A percentile compares a stretch with the other conserved stretches of the same genome.
Conservation (phyloP, 148 eudicot species). For the Chenopodium berlandieri region DNA sequence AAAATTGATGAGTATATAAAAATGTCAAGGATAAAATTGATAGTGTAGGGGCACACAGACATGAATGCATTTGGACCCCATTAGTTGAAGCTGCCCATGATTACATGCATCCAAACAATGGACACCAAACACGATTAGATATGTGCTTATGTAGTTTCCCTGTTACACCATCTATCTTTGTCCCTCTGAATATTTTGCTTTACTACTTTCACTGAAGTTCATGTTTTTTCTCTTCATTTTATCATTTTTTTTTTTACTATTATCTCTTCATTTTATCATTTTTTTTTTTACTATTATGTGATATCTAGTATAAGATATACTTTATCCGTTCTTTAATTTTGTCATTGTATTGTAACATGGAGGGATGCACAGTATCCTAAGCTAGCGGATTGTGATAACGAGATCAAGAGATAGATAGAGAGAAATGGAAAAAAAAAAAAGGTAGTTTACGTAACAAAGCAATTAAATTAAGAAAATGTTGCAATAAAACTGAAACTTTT, state of each 20-base stretch:
- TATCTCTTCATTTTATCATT: background rate
- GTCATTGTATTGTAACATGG: too few species aligned
- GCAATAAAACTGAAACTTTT: too few species aligned
- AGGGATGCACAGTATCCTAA: background rate
- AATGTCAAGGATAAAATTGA: background rate
- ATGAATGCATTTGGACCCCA: constrained; percentile 15
- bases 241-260: background rate
- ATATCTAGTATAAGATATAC: background rate
- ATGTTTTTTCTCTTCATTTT: background rate
- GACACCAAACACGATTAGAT: constrained; percentile 20
- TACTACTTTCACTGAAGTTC: constrained; percentile 18
- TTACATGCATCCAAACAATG: constrained; percentile 40
- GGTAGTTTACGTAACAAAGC: too few species aligned
- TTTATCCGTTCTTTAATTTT: too few species aligned
- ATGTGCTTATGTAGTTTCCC: constrained; percentile 16
- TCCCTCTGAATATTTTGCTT: background rate
- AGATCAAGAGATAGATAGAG: too few species aligned
- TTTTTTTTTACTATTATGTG: background rate
- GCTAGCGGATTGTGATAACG: too few species aligned
- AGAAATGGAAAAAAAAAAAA: too few species aligned
- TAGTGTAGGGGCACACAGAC: background rate
- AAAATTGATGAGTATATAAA: background rate
- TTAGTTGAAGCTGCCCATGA: constrained; percentile 43
- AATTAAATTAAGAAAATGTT: too few species aligned
- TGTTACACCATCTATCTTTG: constrained; percentile 33